phyloP scores from a whole-genome alignment of 352 stramenopile species.

The Blastocystis sp. region DNA sequence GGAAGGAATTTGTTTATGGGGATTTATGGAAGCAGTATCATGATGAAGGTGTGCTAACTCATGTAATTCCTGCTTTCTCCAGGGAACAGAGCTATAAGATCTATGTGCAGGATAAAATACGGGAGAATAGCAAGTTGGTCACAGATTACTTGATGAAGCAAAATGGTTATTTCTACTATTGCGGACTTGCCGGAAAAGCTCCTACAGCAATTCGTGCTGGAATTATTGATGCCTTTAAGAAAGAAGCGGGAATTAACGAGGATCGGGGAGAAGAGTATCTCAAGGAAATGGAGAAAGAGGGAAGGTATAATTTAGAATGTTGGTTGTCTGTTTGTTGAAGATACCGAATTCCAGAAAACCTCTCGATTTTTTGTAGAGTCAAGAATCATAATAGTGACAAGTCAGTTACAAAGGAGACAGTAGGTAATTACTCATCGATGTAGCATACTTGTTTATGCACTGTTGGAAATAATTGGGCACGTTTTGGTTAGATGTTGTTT shows the following conservation, averaged over 20 bases:
- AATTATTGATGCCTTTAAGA: slow-evolving; percentile 51
- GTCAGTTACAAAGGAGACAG: not conserved
- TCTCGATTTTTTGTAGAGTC: not conserved
- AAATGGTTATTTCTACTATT: slow-evolving; percentile 79
- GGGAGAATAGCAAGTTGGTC: slow-evolving; percentile 74
- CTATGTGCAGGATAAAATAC: slow-evolving; percentile 80
- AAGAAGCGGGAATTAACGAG: slow-evolving; percentile 38
- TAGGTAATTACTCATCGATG: not conserved
- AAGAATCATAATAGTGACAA: not conserved
- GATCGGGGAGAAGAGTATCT: slow-evolving; percentile 54
- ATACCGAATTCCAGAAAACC: not conserved
- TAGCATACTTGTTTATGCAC: no score
- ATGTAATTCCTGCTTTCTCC: slow-evolving; percentile 78
- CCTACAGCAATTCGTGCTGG: slow-evolving; percentile 19
- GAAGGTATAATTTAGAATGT: slow-evolving; percentile 56
- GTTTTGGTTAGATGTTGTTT: no score
- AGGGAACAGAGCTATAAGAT: slow-evolving; percentile 80
- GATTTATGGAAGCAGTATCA: slow-evolving; percentile 80
- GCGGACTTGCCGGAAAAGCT: slow-evolving; percentile 67
- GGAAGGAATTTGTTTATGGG: slow-evolving; percentile 89
- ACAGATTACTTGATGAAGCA: slow-evolving; percentile 72
- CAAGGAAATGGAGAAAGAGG: slow-evolving; percentile 27
- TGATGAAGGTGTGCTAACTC: slow-evolving; percentile 74
- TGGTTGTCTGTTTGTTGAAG: slow-evolving; percentile 55
- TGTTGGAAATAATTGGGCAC: no score